Evolutionary conservation across 495 filamentous ascomycete species (phyloP).

Genomic region (Aspergillus nidulans): DNA sequence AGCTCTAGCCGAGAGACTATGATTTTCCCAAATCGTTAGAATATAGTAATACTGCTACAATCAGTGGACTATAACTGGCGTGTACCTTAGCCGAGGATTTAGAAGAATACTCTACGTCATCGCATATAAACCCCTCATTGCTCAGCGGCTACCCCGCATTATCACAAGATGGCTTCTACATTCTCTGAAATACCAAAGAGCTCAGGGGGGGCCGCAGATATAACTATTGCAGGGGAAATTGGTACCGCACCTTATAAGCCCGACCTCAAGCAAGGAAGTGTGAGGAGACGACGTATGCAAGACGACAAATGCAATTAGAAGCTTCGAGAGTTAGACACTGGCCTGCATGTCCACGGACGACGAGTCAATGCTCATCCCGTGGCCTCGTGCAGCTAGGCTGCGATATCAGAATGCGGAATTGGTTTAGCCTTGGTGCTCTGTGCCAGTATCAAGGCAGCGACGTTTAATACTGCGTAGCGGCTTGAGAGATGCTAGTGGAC

Average conservation of each 20-base stretch:
- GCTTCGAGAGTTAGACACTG: not conserved
- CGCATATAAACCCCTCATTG: not conserved
- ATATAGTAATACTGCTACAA: too few relatives aligned
- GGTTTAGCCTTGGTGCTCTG: slow-evolving; percentile 2
- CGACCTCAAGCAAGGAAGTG: not conserved
- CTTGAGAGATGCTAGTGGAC: not conserved
- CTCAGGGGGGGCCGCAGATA: not conserved
- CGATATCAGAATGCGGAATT: not conserved
- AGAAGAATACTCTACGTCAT: slow-evolving; percentile 2
- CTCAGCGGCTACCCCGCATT: slow-evolving; percentile 9
- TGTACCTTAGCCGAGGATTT: not conserved
- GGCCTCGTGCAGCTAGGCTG: not conserved
- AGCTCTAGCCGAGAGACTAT: too few relatives aligned
- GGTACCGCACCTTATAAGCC: not conserved
- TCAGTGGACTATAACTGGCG: too few relatives aligned
- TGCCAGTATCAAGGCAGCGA: not conserved
- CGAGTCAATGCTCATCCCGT: slow-evolving; percentile 3
- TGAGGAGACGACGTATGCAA: not conserved
- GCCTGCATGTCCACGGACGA: not conserved
- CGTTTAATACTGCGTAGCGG: not conserved
- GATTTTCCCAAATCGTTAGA: too few relatives aligned
- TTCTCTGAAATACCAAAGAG: not conserved
- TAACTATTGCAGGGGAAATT: not conserved
- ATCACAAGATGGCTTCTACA: not conserved
- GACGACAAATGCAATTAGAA: not conserved